Evolutionary conservation across 805 yeast genomes (phyloP), one percentile per base, ranked within the genome.

Genomic region (Ogataea haglerorum): DNA sequence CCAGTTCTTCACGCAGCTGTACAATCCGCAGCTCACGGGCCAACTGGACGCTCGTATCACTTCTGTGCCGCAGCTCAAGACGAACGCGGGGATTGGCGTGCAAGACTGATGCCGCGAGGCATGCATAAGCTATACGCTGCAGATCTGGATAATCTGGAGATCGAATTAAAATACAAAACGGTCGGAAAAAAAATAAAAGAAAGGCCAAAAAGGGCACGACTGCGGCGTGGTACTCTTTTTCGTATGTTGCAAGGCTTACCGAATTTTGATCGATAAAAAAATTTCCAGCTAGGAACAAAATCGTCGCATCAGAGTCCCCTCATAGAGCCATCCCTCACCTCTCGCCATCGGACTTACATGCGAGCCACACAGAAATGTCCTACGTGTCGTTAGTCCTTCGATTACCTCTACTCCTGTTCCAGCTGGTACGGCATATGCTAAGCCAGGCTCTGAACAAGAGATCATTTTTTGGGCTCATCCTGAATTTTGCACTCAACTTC

Each of bases 401-500:
- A 14, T 40, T 40, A 10, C 47, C 47, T 10, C 24, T 45, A 19
- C 35, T 49, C 30, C 15, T 49, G 29, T 47, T 25, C 43, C 39
- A 35, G 23, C 30, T 49, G 24, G 46, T 38, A 13, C 17, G 29
- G 17, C 52, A 47, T 30, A 43, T 51, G 47, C 32, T 51, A 24
- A 17, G 17, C 10, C 55, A 51, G 32, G 52, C 50, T 5, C 29
- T 47, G 9, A 48, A 51, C 42, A 50, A 43, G 7, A 27, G 51
- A 29, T 36, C 44, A 9, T n/a, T 51, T 2, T 42, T 73, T 19
- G 53, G 63, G 3, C 52, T 78, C 3, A 55, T 67, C 1, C 38
- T 73, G 28, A 73, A 70, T 47, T 79, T 79, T 45, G 46, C 59
- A 30, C 44, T 69, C 32, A 77, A 76, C 54, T 80, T 80, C 56